These are phyloP conservation scores for Vickermania spadyakhi DNA, from an alignment of 208 protist genomes.

Conservation along the genomic window DNA sequence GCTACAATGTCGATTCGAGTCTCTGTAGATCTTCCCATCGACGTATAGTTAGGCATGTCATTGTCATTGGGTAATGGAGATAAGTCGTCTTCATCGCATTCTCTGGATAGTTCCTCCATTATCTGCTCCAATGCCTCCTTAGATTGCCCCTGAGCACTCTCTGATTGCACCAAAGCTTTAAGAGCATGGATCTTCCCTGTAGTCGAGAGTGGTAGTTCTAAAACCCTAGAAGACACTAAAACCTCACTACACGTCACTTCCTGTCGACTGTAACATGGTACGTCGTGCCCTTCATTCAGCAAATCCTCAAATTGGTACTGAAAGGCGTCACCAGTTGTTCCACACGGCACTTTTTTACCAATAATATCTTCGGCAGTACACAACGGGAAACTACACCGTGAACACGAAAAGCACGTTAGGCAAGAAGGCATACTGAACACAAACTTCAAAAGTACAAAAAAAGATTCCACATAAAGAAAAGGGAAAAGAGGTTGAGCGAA, in stretches of 20 bases:
- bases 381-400: conserved; percentile 71
- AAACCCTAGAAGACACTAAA: conserved; percentile 43
- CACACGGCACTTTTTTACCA: conserved; percentile 18
- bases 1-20: not conserved
- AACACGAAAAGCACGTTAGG: conserved; percentile 60
- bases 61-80: not conserved
- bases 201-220: conserved; percentile 39
- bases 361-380: conserved; percentile 46
- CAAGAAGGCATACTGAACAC: too few species aligned
- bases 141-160: not conserved
- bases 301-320: conserved; percentile 64
- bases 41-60: not conserved
- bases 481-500: too few species aligned
- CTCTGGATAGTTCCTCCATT: not conserved
- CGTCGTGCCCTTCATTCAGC: conserved; percentile 30
- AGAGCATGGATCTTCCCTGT: conserved; percentile 41
- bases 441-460: too few species aligned
- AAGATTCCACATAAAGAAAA: too few species aligned
- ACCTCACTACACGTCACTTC: conserved; percentile 41
- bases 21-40: not conserved
- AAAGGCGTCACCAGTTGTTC: conserved; percentile 53
- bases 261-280: conserved; percentile 75
- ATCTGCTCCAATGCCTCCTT: not conserved
- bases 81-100: not conserved
- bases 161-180: conserved; percentile 48